Evolutionary conservation across 2,329 filamentous ascomycete genomes (phyloP).

Genomic region (Neodidymelliopsis sp.): DNA sequence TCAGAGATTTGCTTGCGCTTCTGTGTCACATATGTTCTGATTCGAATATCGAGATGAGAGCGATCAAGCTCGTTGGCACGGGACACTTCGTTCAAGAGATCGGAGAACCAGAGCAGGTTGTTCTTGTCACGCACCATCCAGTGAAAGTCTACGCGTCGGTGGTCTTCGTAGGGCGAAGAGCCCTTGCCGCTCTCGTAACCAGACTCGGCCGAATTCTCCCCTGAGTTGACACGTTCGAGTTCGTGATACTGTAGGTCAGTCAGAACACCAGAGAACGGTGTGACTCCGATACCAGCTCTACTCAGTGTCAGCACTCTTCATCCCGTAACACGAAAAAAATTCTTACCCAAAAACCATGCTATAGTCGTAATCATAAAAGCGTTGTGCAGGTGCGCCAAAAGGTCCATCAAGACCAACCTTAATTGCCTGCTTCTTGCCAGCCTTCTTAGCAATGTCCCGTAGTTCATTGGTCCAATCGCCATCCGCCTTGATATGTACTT

Average conservation of each 20-base stretch:
- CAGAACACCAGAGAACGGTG: slow-evolving; percentile 65
- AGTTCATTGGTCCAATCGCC: slow-evolving; percentile 64
- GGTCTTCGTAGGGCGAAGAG: slow-evolving; percentile 43
- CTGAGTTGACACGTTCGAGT: slow-evolving; percentile 42
- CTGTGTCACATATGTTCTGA: slow-evolving; percentile 65
- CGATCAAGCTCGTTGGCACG: slow-evolving; percentile 47
- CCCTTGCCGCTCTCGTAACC: slow-evolving; percentile 15
- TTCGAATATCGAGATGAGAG: slow-evolving; percentile 59
- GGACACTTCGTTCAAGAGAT: slow-evolving; percentile 59
- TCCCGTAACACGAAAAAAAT: background rate
- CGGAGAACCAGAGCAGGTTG: slow-evolving; percentile 64
- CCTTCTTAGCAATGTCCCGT: slow-evolving; percentile 52
- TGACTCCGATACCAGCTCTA: slow-evolving; percentile 64
- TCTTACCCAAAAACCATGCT: slow-evolving; percentile 59
- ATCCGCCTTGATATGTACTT: slow-evolving; percentile 66
- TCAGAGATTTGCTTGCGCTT: slow-evolving; percentile 62
- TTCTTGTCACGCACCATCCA: slow-evolving; percentile 67
- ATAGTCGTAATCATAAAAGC: slow-evolving; percentile 66
- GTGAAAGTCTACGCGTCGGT: slow-evolving; percentile 65
- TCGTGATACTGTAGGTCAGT: slow-evolving; percentile 61
- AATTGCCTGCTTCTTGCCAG: slow-evolving; percentile 48
- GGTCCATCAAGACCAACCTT: slow-evolving; percentile 64
- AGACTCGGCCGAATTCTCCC: slow-evolving; percentile 19
- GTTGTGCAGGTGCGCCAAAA: slow-evolving; percentile 65
- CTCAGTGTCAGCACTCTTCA: slow-evolving; percentile 1